These are phyloP conservation scores for Psilocybe subaeruginosa DNA, from an alignment of 768 basidiomycete species.

Conservation along the genomic window DNA sequence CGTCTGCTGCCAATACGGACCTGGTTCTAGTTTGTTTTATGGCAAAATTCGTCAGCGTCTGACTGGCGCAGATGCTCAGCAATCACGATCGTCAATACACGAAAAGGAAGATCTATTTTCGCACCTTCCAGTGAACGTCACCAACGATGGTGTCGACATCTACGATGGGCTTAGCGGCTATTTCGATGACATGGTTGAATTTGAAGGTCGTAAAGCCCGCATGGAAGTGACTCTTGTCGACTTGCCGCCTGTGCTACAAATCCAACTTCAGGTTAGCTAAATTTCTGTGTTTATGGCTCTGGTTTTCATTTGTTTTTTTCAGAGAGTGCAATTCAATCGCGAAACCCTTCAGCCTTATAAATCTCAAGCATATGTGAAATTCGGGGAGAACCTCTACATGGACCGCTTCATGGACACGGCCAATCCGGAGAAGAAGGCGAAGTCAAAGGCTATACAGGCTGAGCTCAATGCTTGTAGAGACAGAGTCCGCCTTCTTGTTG, in stretches of 20 bases:
- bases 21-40: conserved; percentile 65
- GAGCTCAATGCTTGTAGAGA: conserved; percentile 68
- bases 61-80: conserved; percentile 37
- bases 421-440: conserved; percentile 68
- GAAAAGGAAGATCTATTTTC: conserved; percentile 94
- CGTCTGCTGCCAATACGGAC: neutral
- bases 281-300: neutral
- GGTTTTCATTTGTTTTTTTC: conserved; percentile 8
- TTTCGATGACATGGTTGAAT: conserved; percentile 87
- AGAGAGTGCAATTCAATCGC: conserved; percentile 95
- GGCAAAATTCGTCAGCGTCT: conserved; percentile 75
- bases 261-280: conserved; percentile 85
- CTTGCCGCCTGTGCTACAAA: conserved; percentile 88
- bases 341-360: conserved; percentile 92
- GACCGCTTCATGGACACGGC: conserved; percentile 89
- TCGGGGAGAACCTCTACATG: conserved; percentile 84
- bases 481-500: conserved; percentile 66
- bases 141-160: conserved; percentile 86
- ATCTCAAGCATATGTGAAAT: conserved; percentile 93
- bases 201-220: conserved; percentile 82
- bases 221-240: conserved; percentile 89
- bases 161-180: conserved; percentile 93
- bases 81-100: conserved; percentile 60
- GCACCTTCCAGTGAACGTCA: conserved; percentile 91
- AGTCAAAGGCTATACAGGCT: conserved; percentile 70